Evolutionary conservation across 2,329 filamentous ascomycete genomes (phyloP), one percentile per base, ranked within the genome.

Genomic region (Penicillium sp.): DNA sequence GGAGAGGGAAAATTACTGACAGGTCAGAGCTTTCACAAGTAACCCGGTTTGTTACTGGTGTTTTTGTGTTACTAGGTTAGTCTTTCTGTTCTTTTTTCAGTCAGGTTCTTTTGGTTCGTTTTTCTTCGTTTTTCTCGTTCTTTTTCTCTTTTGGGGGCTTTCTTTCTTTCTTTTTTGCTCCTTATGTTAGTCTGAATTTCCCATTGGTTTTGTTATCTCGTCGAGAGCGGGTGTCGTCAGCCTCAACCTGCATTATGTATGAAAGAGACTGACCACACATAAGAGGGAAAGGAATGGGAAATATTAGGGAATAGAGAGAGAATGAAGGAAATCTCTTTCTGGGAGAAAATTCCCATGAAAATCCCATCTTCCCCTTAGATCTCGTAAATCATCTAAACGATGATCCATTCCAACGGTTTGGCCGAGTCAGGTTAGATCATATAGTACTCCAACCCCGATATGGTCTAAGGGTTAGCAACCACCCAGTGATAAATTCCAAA

Each of bases 391-490:
- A 41, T 38, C 31, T 39, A 50, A 57, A 53, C 51, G 63, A 65
- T 58, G 63, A 62, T 64, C 62, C 63, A 67, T 62, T 63, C 63
- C 63, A 67, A 67, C 58, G 59, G 63, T 65, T 62, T 62, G 60
- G 55, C 63, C 64, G 16, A 68, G 64, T 65, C 58, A 52, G 64
- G 64, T 65, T 68, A 67, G 64, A 60, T 53, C 50, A 43, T 65
- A 65, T 65, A 31, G 29, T 11, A 65, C 57, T 61, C 57, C 57
- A 50, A 43, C 45, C 51, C 51, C 53, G 27, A 47, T 59, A 40
- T 52, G 25, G 38, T 29, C 33, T 46, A 33, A 44, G 21, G 23
- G 34, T 16, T 48, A 43, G 36, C 50, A 53, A 49, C 48, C 50
- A 48, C 36, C 4, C 29, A 5, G 25, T 50, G 19, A 50, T 41